These are phyloP conservation scores for Scheffersomyces titani DNA, from an alignment of 1,139 yeast genomes.

Conservation along the genomic window DNA sequence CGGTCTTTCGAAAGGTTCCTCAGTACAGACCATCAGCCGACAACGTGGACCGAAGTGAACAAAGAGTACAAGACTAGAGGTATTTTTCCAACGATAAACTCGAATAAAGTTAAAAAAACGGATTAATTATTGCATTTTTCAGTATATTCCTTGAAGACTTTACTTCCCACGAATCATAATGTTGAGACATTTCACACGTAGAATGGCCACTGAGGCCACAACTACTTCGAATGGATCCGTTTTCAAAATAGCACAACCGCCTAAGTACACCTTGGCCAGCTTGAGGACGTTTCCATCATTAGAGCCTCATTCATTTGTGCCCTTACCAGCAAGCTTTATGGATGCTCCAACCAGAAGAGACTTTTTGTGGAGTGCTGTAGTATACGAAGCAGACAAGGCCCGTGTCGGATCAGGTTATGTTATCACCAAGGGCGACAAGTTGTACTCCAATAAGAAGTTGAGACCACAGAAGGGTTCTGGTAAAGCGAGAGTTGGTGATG, in stretches of 20 bases:
- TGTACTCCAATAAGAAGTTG: conserved; percentile 80
- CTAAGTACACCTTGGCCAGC: conserved; percentile 78
- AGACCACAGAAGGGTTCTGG: conserved; percentile 94
- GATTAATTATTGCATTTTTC: not conserved
- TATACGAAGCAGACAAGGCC: conserved; percentile 84
- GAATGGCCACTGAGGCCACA: conserved; percentile 32
- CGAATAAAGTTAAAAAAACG: not conserved
- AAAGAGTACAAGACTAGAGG: not conserved
- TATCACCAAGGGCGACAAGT: conserved; percentile 82
- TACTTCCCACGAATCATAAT: conserved; percentile 9
- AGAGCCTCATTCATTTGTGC: conserved; percentile 77
- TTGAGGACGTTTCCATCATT: conserved; percentile 84
- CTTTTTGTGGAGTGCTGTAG: conserved; percentile 90
- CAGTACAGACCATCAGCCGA: not conserved
- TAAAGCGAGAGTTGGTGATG: conserved; percentile 94
- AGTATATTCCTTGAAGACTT: too few species aligned
- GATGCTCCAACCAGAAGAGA: conserved; percentile 85
- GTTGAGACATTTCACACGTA: conserved; percentile 31
- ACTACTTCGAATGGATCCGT: conserved; percentile 5
- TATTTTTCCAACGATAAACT: not conserved
- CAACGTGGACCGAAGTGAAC: conserved; percentile 1
- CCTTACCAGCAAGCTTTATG: conserved; percentile 69
- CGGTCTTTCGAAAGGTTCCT: not conserved
- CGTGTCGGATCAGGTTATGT: conserved; percentile 91
- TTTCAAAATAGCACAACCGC: conserved; percentile 49